Percentiles rank a stretch among this genome's conserved stretches.
phyloP scores from a whole-genome alignment of 345 rosid genomes.

The Brassica rapa region DNA sequence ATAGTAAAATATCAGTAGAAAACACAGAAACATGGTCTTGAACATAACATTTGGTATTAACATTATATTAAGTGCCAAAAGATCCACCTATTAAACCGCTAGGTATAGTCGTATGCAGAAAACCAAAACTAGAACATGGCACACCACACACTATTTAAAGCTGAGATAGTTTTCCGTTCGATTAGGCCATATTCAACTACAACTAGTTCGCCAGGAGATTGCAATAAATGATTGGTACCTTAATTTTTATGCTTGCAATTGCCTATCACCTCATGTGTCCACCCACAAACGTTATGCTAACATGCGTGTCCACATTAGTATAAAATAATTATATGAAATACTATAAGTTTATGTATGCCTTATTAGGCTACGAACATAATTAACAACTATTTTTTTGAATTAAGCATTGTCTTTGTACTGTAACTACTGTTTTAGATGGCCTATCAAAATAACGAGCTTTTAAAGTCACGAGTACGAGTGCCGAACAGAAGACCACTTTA shows the following conservation, averaged over 20 bases:
- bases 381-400: background rate
- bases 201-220: slow-evolving; percentile 29
- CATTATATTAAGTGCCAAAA: slow-evolving; percentile 5
- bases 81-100: background rate
- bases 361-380: slow-evolving; percentile 1
- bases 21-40: background rate
- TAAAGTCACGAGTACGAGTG: background rate
- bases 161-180: background rate
- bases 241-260: slow-evolving; percentile 10
- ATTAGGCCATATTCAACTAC: slow-evolving; percentile 10
- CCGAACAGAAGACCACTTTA: background rate
- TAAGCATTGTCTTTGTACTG: background rate
- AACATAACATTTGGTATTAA: background rate
- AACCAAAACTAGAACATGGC: slow-evolving; percentile 26
- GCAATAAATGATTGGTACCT: slow-evolving; percentile 16
- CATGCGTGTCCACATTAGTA: background rate
- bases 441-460: too few species aligned
- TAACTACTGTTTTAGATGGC: background rate
- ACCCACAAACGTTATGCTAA: slow-evolving; percentile 16
- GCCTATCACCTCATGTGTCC: slow-evolving; percentile 13
- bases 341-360: background rate
- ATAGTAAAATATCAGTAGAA: background rate
- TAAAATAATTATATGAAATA: background rate
- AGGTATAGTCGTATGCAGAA: background rate
- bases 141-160: slow-evolving; percentile 26